Conservation (phyloP, 768 basidiomycete genomes). For the Boletus huronensis region DNA sequence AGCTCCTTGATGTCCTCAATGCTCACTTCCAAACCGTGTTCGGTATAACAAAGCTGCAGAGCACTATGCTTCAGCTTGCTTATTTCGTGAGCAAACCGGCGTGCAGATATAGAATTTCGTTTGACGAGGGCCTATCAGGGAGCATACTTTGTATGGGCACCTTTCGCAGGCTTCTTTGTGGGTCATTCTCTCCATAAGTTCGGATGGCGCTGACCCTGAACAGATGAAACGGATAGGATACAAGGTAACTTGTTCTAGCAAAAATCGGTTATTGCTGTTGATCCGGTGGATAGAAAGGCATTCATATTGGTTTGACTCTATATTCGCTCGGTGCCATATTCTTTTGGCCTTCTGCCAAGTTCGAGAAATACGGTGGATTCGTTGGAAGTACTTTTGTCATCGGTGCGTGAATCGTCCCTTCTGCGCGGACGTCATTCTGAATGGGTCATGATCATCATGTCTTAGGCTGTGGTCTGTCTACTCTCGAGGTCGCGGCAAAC, state of each 20-base stretch:
- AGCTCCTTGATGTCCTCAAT: constrained; percentile 67
- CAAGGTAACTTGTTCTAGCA: constrained; percentile 41
- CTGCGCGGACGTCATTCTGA: not conserved
- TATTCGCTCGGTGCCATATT: constrained; percentile 69
- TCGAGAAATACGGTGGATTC: constrained; percentile 65
- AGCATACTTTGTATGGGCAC: constrained; percentile 60
- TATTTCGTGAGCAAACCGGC: constrained; percentile 50
- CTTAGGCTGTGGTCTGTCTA: constrained; percentile 60
- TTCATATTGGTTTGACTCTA: constrained; percentile 55
- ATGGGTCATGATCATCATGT: not conserved
- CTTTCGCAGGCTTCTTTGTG: constrained; percentile 55
- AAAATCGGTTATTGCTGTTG: not conserved
- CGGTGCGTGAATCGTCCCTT: constrained; percentile 33
- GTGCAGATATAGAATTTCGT: not conserved
- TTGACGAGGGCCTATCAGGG: constrained; percentile 34
- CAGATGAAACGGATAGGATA: constrained; percentile 65
- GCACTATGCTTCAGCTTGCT: constrained; percentile 70
- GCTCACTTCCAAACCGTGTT: constrained; percentile 74
- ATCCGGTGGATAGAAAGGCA: constrained; percentile 43
- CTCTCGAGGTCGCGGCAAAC: constrained; percentile 72
- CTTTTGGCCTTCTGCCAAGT: constrained; percentile 77
- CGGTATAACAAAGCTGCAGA: constrained; percentile 63
- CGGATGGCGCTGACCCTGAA: not conserved
- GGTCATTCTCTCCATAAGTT: constrained; percentile 23
- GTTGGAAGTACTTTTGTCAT: constrained; percentile 72